Percentiles rank a stretch among this genome's conserved stretches.
Conservation (phyloP, 441 rosid genomes). For the Erodium texanum region DNA sequence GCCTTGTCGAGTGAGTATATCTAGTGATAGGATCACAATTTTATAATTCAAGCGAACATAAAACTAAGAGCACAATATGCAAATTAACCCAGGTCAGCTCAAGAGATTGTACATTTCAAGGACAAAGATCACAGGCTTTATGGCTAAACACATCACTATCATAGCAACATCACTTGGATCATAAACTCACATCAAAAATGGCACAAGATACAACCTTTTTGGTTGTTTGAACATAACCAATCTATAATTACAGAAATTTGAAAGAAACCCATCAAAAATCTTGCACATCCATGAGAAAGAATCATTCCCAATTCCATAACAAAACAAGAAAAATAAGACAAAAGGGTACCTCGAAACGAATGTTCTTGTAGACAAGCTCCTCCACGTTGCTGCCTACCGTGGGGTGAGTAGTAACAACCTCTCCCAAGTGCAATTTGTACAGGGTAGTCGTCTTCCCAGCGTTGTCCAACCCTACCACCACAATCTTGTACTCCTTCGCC, state of each 20-base stretch:
- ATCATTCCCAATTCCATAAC: neutral
- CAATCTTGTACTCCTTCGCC: conserved; percentile 93
- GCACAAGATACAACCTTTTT: too few relatives aligned
- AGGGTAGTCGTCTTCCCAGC: conserved; percentile 98
- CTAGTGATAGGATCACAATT: neutral
- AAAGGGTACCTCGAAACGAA: conserved; percentile 68
- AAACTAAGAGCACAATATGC: neutral
- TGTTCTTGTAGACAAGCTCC: conserved; percentile 92
- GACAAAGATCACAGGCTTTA: neutral
- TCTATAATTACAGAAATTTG: neutral
- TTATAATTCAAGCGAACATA: too few relatives aligned
- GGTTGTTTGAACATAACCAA: neutral
- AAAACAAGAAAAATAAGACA: neutral
- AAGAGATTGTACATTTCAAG: neutral
- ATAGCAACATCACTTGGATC: too few relatives aligned
- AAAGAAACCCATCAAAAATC: neutral
- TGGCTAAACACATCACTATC: too few relatives aligned
- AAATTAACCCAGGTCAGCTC: neutral
- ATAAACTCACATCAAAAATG: neutral
- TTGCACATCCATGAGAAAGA: neutral
- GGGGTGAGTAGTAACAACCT: conserved; percentile 97
- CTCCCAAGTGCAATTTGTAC: conserved; percentile 86
- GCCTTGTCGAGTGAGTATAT: neutral
- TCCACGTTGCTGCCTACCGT: conserved; percentile 97
- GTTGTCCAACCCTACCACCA: conserved; percentile 93